phyloP scores from a whole-genome alignment of 768 basidiomycete species.

The Serendipita sp. region DNA sequence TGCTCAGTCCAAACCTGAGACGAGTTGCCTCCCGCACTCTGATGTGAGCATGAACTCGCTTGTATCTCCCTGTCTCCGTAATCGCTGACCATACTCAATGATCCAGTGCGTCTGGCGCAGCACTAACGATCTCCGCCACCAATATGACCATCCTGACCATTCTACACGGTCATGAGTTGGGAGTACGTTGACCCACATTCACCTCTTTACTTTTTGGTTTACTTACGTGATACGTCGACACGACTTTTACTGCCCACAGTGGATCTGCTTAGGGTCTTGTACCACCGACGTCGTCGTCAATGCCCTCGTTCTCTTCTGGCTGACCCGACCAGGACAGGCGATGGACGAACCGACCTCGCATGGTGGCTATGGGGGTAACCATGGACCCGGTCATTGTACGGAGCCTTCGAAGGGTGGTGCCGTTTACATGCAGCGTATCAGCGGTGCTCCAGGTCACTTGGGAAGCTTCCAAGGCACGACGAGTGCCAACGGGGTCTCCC shows the following conservation, averaged over 20 bases:
- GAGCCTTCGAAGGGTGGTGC: not conserved
- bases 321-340: not conserved
- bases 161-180: slow-evolving; percentile 31
- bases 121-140: slow-evolving; percentile 33
- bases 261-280: not conserved
- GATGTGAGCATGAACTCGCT: slow-evolving; percentile 26
- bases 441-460: not conserved
- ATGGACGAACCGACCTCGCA: not conserved
- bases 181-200: slow-evolving; percentile 10
- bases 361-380: not conserved
- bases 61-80: not conserved
- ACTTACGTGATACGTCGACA: too few relatives aligned
- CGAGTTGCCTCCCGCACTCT: slow-evolving; percentile 29
- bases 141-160: slow-evolving; percentile 32
- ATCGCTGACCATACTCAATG: not conserved
- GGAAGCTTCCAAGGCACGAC: not conserved
- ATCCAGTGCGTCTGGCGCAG: slow-evolving; percentile 28
- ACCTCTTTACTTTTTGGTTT: not conserved
- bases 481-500: not conserved
- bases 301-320: not conserved
- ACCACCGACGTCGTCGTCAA: slow-evolving; percentile 1
- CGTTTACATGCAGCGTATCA: not conserved
- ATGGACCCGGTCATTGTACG: not conserved
- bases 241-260: too few relatives aligned
- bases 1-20: slow-evolving; percentile 23